Base-by-base conservation (phyloP, 768 basidiomycete species). In the Asterophora parasitica region DNA sequence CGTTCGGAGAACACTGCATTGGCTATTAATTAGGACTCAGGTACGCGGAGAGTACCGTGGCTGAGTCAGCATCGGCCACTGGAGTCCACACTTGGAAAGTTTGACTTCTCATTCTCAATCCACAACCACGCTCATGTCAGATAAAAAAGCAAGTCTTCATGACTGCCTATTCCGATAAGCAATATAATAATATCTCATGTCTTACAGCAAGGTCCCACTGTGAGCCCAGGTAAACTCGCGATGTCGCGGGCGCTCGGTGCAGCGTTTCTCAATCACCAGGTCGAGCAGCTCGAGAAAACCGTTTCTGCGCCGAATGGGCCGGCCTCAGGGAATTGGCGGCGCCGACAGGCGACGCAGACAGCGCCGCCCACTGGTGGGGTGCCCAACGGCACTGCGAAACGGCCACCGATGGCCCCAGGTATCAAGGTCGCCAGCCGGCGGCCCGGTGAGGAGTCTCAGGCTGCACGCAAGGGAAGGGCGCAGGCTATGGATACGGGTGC, bases 181-280 rank as follows among this genome's bases (percentile, higher is more conserved):
- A 40, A 50, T 31, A 20, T 11, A 16, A 27, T 26, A 2, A 4
- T 6, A 38, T 16, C 15, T 13, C 4, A 16, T 32, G 26, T 4
- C 6, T 23, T 6, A 15, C 12, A 50, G 42, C 44, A 64, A 59
- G 54, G 59, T 38, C 56, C 62, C 8, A 59, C 67, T 42, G 56
- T 63, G 17, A 62, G 63, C 28, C 61, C 70, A 26, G 81, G 77
- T 65, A 85, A 84, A 63, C 63, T 86, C 34, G 87, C 87, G 48
- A 88, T 92, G 86, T 91, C 89, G 47, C 79, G 83, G 52, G 89
- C 90, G 1, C 79, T 92, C 32, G 90, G 90, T 15, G 88, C 89
- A 23, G 90, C 90, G 2, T 91, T 91, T 62, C 77, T 92, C 50
- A 85, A 77, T 53, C 89, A 92, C 57, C 88, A 92, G 58, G 90